Conservation (phyloP, 2,329 filamentous ascomycete species). For the Aciculosporium take region DNA sequence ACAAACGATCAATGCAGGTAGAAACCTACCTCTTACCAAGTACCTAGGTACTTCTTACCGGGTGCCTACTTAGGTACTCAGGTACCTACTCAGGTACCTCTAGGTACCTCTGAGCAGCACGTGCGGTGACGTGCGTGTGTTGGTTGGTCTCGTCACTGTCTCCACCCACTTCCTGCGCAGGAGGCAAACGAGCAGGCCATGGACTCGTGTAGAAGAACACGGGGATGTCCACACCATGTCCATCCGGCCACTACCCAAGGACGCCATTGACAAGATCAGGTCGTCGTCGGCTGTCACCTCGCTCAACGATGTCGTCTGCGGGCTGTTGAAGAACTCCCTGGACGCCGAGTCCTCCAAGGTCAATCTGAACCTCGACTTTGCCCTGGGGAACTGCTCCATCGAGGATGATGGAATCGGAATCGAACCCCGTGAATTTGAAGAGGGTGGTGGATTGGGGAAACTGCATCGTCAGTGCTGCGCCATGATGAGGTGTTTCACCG, state of each 20-base stretch:
- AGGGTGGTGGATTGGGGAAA: constrained; percentile 56
- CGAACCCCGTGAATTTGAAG: constrained; percentile 53
- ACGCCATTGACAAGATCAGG: constrained; percentile 65
- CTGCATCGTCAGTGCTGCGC: constrained; percentile 46
- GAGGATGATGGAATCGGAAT: constrained; percentile 83
- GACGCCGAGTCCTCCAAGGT: constrained; percentile 63
- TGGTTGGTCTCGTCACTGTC: not conserved
- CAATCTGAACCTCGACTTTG: constrained; percentile 58
- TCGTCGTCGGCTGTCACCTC: constrained; percentile 71
- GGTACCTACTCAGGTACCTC: too few relatives aligned
- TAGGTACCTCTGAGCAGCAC: too few relatives aligned
- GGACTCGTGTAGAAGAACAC: too few relatives aligned
- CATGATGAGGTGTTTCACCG: not conserved
- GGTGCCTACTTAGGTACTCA: too few relatives aligned
- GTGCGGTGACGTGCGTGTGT: not conserved
- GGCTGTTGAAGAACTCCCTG: constrained; percentile 69
- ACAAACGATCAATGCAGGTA: too few relatives aligned
- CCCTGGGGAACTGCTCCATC: constrained; percentile 59
- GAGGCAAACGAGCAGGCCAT: not conserved
- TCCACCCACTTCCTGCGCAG: not conserved
- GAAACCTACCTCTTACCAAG: too few relatives aligned
- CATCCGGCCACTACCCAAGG: constrained; percentile 54
- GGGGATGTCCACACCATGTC: constrained; percentile 29
- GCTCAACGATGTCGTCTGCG: constrained; percentile 55
- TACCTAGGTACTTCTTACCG: too few relatives aligned